A percentile compares a stretch with the other conserved stretches of the same genome.
Conservation (phyloP, 192 early-diverging fungal species). For the Gryganskiella cystojenkinii region DNA sequence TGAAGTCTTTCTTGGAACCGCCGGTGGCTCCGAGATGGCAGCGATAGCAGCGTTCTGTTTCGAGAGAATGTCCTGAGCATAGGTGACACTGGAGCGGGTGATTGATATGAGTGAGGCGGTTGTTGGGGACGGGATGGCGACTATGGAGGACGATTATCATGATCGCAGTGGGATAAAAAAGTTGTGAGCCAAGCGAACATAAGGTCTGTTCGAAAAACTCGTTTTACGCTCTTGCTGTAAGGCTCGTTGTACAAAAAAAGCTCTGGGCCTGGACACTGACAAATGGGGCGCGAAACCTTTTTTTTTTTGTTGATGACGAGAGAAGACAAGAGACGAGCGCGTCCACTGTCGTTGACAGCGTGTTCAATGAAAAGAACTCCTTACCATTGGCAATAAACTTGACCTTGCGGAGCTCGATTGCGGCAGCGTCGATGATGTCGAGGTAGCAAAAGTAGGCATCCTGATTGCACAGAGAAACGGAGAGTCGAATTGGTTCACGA, state of each 20-base stretch:
- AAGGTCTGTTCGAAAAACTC: too few relatives aligned
- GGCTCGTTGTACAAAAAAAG: too few relatives aligned
- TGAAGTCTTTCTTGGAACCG: slow-evolving; percentile 42
- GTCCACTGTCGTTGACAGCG: too few relatives aligned
- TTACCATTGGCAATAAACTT: slow-evolving; percentile 70
- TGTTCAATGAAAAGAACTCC: too few relatives aligned
- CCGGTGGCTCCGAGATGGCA: slow-evolving; percentile 37
- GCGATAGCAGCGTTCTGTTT: slow-evolving; percentile 48
- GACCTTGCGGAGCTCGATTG: slow-evolving; percentile 59
- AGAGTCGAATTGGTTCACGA: neutral
- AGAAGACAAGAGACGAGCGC: neutral
- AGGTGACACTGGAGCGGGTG: slow-evolving; percentile 54
- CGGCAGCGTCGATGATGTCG: slow-evolving; percentile 52
- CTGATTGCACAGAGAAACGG: slow-evolving; percentile 27
- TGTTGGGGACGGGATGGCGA: slow-evolving; percentile 52
- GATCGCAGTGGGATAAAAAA: slow-evolving; percentile 3
- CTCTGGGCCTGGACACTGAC: neutral
- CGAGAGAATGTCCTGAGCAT: slow-evolving; percentile 59
- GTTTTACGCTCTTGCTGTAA: too few relatives aligned
- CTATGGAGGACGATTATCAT: slow-evolving; percentile 14
- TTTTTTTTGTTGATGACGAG: too few relatives aligned
- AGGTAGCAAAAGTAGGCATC: slow-evolving; percentile 66
- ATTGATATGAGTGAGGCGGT: slow-evolving; percentile 52
- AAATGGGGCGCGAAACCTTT: neutral
- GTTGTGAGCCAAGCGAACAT: slow-evolving; percentile 1